phyloP scores from a whole-genome alignment of 371 early-diverging fungal genomes.

The Rhizopus arrhizus region DNA sequence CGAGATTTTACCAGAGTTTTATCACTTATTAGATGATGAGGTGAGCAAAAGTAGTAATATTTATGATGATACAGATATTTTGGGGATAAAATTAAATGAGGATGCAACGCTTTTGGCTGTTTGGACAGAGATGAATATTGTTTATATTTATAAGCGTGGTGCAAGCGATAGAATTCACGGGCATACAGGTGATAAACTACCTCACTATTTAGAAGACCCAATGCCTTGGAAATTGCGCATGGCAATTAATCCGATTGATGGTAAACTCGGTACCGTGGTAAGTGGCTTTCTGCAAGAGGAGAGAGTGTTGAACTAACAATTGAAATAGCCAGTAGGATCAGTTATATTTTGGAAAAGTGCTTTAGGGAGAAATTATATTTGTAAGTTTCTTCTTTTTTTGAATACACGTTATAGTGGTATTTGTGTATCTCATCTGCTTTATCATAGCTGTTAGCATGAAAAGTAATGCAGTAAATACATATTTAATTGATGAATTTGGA shows the following conservation, averaged over 20 bases:
- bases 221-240: slow-evolving; percentile 29
- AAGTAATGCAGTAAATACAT: slow-evolving; percentile 31
- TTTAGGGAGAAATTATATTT: slow-evolving; percentile 18
- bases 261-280: slow-evolving; percentile 20
- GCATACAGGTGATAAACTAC: not conserved
- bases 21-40: slow-evolving; percentile 5
- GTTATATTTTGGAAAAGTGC: slow-evolving; percentile 18
- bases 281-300: not conserved
- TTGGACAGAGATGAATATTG: slow-evolving; percentile 42
- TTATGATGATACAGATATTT: slow-evolving; percentile 26
- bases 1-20: slow-evolving; percentile 24
- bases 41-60: slow-evolving; percentile 2
- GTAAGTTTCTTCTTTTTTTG: slow-evolving; percentile 17
- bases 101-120: slow-evolving; percentile 39
- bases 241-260: slow-evolving; percentile 29
- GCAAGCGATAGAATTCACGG: slow-evolving; percentile 11
- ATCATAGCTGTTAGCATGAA: slow-evolving; percentile 33
- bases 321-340: slow-evolving; percentile 21
- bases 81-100: slow-evolving; percentile 33
- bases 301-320: not conserved
- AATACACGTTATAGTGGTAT: not conserved
- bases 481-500: slow-evolving; percentile 26
- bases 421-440: not conserved
- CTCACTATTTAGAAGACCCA: slow-evolving; percentile 20
- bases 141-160: slow-evolving; percentile 43